A percentile compares a stretch with the other conserved stretches of the same genome.
Evolutionary conservation across 192 early-diverging fungal genomes (phyloP).

Genomic region (Backusella circina): DNA sequence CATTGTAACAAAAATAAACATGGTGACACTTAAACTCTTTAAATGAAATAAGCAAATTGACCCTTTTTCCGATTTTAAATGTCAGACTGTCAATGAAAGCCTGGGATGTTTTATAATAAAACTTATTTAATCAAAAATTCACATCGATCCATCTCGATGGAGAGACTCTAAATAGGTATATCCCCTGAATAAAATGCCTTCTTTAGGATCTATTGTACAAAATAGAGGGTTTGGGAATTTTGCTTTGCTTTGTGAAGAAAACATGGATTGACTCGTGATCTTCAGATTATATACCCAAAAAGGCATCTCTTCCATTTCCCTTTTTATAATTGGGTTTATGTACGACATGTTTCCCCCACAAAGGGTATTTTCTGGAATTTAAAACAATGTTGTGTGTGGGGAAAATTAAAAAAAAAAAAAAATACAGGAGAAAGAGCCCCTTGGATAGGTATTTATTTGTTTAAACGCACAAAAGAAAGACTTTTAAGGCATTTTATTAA

Average conservation of each 20-base stretch:
- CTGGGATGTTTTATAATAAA: constrained; percentile 4
- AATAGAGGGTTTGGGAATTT: not conserved
- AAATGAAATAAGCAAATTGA: not conserved
- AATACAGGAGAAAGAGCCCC: not conserved
- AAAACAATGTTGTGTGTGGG: not conserved
- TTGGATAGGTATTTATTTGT: not conserved
- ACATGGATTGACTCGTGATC: not conserved
- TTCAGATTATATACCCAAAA: not conserved
- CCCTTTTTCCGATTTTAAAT: not conserved
- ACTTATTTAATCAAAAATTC: not conserved
- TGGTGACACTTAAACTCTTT: not conserved
- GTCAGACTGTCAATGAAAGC: not conserved
- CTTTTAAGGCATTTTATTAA: not conserved
- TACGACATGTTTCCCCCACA: not conserved
- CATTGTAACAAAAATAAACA: not conserved
- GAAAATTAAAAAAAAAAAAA: not conserved
- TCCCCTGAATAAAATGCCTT: not conserved
- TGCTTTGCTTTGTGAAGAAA: not conserved
- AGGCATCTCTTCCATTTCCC: not conserved
- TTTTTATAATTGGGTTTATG: not conserved
- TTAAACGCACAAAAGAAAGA: not conserved
- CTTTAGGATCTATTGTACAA: not conserved
- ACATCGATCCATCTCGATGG: not conserved
- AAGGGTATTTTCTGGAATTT: not conserved
- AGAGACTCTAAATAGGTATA: not conserved